Evolutionary conservation across 2,329 filamentous ascomycete species (phyloP).

Genomic region (Anthostomella pinea): DNA sequence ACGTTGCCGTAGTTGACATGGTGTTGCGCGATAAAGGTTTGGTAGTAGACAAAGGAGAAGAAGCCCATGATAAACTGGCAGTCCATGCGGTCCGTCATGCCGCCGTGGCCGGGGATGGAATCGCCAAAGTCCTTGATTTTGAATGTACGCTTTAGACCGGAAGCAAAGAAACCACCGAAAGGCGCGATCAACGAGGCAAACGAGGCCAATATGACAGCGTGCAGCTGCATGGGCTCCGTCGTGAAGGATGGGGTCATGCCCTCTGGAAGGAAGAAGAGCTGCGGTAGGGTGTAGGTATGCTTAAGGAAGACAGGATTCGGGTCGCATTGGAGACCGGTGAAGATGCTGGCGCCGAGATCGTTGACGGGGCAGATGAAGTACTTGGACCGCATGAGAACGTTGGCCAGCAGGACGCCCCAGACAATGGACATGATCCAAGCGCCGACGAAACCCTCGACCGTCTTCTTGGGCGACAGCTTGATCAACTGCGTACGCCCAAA

Average conservation of each 20-base stretch:
- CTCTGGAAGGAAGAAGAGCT: slow-evolving; percentile 56
- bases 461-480: slow-evolving; percentile 98
- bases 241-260: slow-evolving; percentile 56
- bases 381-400: slow-evolving; percentile 82
- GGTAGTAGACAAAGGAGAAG: slow-evolving; percentile 97
- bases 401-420: slow-evolving; percentile 78
- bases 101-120: slow-evolving; percentile 94
- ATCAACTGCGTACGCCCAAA: slow-evolving; percentile 96
- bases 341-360: slow-evolving; percentile 89
- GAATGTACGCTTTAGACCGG: slow-evolving; percentile 95
- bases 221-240: slow-evolving; percentile 86
- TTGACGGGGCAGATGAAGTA: slow-evolving; percentile 99
- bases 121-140: slow-evolving; percentile 99
- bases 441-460: slow-evolving; percentile 93
- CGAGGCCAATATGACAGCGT: slow-evolving; percentile 83
- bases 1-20: slow-evolving; percentile 82
- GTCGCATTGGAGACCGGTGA: slow-evolving; percentile 84
- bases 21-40: slow-evolving; percentile 90
- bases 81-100: slow-evolving; percentile 98
- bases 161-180: slow-evolving; percentile 97
- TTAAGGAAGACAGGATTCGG: slow-evolving; percentile 89
- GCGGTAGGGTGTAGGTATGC: slow-evolving; percentile 48
- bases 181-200: slow-evolving; percentile 96
- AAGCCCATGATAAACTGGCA: slow-evolving; percentile 99
- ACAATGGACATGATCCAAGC: slow-evolving; percentile 94